phyloP scores from a whole-genome alignment of 2,329 filamentous ascomycete genomes.

The Paecilomyces dactylethromorphus region DNA sequence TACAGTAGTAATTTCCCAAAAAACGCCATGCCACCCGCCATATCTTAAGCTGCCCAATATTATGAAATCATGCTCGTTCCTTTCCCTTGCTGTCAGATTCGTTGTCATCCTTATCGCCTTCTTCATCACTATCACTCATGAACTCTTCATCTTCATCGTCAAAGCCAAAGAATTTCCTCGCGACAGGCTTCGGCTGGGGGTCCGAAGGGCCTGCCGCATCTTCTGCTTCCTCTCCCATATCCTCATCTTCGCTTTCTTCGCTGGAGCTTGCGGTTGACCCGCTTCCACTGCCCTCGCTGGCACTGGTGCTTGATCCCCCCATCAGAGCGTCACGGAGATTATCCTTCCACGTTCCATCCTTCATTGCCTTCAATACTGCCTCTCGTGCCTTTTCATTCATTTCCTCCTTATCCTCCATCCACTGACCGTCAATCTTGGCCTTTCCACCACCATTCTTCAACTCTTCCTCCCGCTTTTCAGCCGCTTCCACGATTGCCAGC shows the following conservation, averaged over 20 bases:
- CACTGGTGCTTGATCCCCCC: constrained; percentile 31
- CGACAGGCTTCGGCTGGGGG: constrained; percentile 16
- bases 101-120: constrained; percentile 15
- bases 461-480: constrained; percentile 78
- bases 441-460: constrained; percentile 66
- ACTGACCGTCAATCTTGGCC: constrained; percentile 70
- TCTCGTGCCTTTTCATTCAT: constrained; percentile 76
- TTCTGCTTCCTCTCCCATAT: constrained; percentile 1
- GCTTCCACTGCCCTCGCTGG: constrained; percentile 31
- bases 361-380: constrained; percentile 65
- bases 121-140: constrained; percentile 37
- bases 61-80: constrained; percentile 17
- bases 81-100: constrained; percentile 26
- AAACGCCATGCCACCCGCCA: neutral
- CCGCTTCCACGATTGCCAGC: constrained; percentile 79
- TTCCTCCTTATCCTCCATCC: constrained; percentile 93
- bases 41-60: neutral
- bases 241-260: constrained; percentile 27
- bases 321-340: constrained; percentile 31
- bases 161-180: constrained; percentile 39
- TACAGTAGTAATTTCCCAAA: neutral
- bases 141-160: constrained; percentile 43
- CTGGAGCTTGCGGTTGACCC: constrained; percentile 23
- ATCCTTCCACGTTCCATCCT: constrained; percentile 48
- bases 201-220: constrained; percentile 21